Percentiles rank a stretch among this genome's conserved stretches.
Conservation (phyloP, 176 grass and related monocot species). For the Eleusine indica region DNA sequence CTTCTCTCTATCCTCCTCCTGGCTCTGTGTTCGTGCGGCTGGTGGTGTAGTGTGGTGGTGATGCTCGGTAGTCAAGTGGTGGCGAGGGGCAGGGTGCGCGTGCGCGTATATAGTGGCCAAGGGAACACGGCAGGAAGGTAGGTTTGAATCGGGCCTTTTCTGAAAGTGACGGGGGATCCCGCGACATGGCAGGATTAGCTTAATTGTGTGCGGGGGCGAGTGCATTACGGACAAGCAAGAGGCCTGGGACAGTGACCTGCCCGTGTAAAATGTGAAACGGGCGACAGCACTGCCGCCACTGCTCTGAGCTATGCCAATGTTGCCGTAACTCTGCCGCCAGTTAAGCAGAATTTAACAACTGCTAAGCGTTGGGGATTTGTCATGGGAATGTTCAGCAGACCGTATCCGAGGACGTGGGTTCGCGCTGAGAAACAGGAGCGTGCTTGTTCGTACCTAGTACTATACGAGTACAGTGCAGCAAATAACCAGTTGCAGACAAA, state of each 20-base stretch:
- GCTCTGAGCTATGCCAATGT: not conserved
- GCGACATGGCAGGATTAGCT: conserved; percentile 49
- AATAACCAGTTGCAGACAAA: conserved; percentile 18
- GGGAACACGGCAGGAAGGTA: conserved; percentile 66
- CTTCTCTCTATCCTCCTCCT: no score
- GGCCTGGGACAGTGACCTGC: conserved; percentile 35
- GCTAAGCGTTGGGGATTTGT: not conserved
- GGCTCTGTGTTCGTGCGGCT: not conserved
- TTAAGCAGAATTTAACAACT: conserved; percentile 23
- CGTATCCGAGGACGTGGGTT: conserved; percentile 22
- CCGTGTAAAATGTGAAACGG: conserved; percentile 45
- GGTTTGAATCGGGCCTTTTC: conserved; percentile 50
- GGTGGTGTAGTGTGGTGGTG: not conserved
- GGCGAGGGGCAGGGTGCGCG: not conserved
- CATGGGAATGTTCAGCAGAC: conserved; percentile 16
- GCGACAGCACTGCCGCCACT: not conserved
- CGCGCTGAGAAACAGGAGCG: conserved; percentile 24
- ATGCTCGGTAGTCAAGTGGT: conserved; percentile 24
- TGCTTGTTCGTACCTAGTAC: not conserved
- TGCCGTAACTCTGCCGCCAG: no score
- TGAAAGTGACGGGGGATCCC: conserved; percentile 42
- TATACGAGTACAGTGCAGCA: not conserved
- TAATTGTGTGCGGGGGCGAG: conserved; percentile 40
- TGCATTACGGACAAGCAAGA: conserved; percentile 53
- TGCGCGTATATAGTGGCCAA: conserved; percentile 20